Conservation (phyloP, 1,284 basidiomycete genomes). For the Cutaneotrichosporon spelunceum region DNA sequence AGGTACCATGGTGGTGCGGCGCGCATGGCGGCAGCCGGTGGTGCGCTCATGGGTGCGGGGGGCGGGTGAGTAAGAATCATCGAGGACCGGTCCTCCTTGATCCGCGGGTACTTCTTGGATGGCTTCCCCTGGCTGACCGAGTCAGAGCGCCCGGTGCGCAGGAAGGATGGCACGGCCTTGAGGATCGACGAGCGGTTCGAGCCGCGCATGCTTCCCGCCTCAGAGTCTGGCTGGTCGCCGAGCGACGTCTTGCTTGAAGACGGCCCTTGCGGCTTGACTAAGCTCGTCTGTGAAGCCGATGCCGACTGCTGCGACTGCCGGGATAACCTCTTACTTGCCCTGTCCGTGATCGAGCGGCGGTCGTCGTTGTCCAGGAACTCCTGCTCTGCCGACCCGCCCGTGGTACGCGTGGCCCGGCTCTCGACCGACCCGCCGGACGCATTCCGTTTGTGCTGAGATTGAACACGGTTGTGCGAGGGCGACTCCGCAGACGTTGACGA, state of each 20-base stretch:
- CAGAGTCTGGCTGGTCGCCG: conserved; percentile 33
- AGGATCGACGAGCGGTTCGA: conserved; percentile 41
- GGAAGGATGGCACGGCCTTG: conserved; percentile 37
- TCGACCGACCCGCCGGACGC: conserved; percentile 14
- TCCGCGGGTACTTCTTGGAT: conserved; percentile 13
- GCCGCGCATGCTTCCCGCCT: conserved; percentile 32
- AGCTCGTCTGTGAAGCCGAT: conserved; percentile 28
- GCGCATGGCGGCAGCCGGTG: conserved; percentile 14
- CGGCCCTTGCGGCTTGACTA: conserved; percentile 25
- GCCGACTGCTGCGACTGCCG: conserved; percentile 21
- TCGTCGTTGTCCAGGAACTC: conserved; percentile 41
- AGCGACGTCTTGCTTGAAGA: conserved; percentile 42
- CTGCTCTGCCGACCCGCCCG: conserved; percentile 37
- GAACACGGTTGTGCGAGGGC: neutral
- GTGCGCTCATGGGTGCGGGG: conserved; percentile 9
- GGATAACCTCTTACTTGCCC: conserved; percentile 12
- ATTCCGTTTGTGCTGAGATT: conserved; percentile 13
- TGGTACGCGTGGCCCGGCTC: conserved; percentile 11
- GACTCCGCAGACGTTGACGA: conserved; percentile 14
- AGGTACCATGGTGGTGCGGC: conserved; percentile 76
- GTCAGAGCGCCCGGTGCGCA: conserved; percentile 27
- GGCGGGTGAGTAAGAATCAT: conserved; percentile 1
- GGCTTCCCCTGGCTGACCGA: conserved; percentile 25
- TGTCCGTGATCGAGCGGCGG: conserved; percentile 17
- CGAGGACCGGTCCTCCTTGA: conserved; percentile 7